Percentiles rank a stretch among this genome's conserved stretches.
Evolutionary conservation across 192 early-diverging fungal species (phyloP).

Genomic region (Spizellomyces punctatus): DNA sequence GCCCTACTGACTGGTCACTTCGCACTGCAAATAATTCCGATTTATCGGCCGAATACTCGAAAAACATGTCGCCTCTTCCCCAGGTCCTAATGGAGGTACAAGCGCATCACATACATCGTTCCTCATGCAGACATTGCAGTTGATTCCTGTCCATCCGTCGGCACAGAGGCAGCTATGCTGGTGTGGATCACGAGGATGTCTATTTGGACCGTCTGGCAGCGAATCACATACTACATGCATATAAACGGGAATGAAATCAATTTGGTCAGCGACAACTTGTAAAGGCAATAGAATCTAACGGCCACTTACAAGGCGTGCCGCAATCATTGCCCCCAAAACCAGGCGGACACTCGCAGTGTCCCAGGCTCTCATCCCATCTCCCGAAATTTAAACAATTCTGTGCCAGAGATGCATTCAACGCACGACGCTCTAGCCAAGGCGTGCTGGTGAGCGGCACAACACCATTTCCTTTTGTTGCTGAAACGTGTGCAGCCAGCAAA

Average conservation of each 20-base stretch:
- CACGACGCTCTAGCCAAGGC: no score
- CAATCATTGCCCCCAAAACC: slow-evolving; percentile 86
- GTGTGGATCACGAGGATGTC: slow-evolving; percentile 14
- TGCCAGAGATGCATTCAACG: no score
- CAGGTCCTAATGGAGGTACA: slow-evolving; percentile 7
- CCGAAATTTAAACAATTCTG: no score
- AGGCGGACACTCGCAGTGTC: slow-evolving; percentile 26
- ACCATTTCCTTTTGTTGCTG: no score
- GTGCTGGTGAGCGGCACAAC: no score
- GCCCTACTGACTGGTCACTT: slow-evolving; percentile 41
- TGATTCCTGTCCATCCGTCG: slow-evolving; percentile 90
- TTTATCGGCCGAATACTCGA: slow-evolving; percentile 34
- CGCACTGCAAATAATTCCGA: slow-evolving; percentile 40
- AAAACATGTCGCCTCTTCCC: slow-evolving; percentile 36
- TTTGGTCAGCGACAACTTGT: background rate
- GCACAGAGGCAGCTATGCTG: slow-evolving; percentile 70
- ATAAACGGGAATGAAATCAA: background rate
- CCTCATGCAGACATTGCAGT: slow-evolving; percentile 74
- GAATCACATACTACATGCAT: slow-evolving; percentile 68
- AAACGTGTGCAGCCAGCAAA: no score
- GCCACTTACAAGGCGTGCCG: slow-evolving; percentile 59
- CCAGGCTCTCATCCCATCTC: no score
- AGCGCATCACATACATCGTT: slow-evolving; percentile 38
- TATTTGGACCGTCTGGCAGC: slow-evolving; percentile 50
- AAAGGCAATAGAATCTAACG: no score